Base-by-base conservation (phyloP, 441 rosid genomes). In the Metrosideros polymorpha region DNA sequence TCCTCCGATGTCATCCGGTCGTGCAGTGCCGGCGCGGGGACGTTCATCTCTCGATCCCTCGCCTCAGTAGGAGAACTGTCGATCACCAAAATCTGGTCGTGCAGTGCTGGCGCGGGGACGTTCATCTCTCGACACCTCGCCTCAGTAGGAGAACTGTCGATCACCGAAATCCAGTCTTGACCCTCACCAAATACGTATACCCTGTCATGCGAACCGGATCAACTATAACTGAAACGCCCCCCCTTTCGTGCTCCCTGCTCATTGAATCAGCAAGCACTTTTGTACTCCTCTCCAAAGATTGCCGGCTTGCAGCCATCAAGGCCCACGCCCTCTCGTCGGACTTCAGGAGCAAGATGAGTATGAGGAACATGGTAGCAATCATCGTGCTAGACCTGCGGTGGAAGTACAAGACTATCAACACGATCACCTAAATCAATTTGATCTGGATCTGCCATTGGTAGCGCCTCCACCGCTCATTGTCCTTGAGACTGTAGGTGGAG, bases 381-480 rank as follows among this genome's bases (percentile, higher is more conserved):
- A 0, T 4, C 0, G 8, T 7, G 32, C 12, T 0, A 9, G 35
- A n/a, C 32, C 1, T 0, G 9, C 5, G 18, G 30, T 1, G 3
- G 0, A 59, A 29, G 35, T 29, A 13, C 66, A 14, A 6, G 0
- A 6, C 35, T 8, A 29, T 3, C 35, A 59, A 29, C 35, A 17
- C 7, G 0, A 59, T 8, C 66, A 59, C 15, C 66, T 5, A 0
- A 59, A 59, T 12, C 2, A 59, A 6, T 29, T 29, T n/a, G 17
- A 0, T 6, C 5, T 0, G 0, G 71, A 29, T 9, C 22, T 6
- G 6, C 71, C 22, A 59, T 1, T 29, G 29, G 3, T 29, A 3
- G 2, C 39, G 14, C 22, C 15, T 7, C 71, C 22, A 59, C 22
- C 15, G 0, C 12, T 30, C 5, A 19, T 57, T 13, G 66, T 57